phyloP scores from a whole-genome alignment of 179 eudicot species.

The Silene coronaria region DNA sequence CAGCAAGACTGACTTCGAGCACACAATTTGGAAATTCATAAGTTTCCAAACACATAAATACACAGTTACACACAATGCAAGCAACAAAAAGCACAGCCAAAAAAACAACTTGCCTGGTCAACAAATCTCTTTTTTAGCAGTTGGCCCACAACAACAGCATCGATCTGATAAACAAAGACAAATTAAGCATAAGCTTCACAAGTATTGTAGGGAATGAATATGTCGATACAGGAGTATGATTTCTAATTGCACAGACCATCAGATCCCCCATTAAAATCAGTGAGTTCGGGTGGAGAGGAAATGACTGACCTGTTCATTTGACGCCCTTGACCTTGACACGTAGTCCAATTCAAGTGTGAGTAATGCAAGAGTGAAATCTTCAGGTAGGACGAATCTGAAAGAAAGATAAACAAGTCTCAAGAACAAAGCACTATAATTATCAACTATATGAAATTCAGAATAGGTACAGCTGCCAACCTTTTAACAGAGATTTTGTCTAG shows the following conservation, averaged over 20 bases:
- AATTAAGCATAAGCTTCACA: conserved; percentile 9
- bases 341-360: conserved; percentile 86
- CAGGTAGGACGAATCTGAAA: conserved; percentile 65
- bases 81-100: conserved; percentile 16
- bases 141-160: conserved; percentile 66
- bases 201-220: not conserved
- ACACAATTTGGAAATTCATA: conserved; percentile 12
- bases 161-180: conserved; percentile 43
- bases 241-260: not conserved
- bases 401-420: conserved; percentile 5
- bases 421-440: not conserved
- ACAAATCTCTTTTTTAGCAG: conserved; percentile 57
- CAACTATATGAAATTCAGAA: conserved; percentile 1
- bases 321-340: conserved; percentile 50
- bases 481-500: conserved; percentile 56
- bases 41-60: not conserved
- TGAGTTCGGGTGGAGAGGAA: not conserved
- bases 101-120: conserved; percentile 57
- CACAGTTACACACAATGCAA: not conserved
- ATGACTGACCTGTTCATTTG: conserved; percentile 56
- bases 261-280: conserved; percentile 1
- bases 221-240: not conserved
- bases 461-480: conserved; percentile 37
- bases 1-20: not conserved
- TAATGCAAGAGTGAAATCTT: conserved; percentile 63